Percentiles rank a stretch among this genome's conserved stretches.
Conservation (phyloP, 2,329 filamentous ascomycete species). For the Diplodia seriata region DNA sequence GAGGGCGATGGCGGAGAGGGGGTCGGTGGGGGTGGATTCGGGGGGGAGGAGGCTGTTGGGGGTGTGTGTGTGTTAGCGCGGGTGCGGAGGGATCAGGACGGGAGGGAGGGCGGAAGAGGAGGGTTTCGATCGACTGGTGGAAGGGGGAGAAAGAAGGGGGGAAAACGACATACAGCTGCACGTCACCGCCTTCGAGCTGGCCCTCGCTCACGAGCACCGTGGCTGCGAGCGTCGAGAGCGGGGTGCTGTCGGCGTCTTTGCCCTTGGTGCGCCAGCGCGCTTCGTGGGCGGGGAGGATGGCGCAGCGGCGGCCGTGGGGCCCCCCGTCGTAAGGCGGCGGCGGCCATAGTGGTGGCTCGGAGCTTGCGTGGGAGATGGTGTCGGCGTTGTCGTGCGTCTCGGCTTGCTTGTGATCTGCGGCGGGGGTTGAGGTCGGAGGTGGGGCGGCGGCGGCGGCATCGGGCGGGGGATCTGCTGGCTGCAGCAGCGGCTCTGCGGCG, state of each 20-base stretch:
- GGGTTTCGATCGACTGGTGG: too few relatives aligned
- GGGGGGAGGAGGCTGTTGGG: neutral
- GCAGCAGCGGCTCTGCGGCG: neutral
- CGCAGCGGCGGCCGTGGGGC: neutral
- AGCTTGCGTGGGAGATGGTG: neutral
- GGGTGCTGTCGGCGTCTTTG: neutral
- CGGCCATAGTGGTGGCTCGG: neutral
- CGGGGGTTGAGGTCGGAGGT: neutral
- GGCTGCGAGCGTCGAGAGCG: conserved; percentile 18
- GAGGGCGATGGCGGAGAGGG: conserved; percentile 18
- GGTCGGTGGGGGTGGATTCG: neutral
- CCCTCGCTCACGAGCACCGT: conserved; percentile 10
- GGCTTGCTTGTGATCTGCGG: neutral
- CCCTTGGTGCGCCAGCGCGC: conserved; percentile 12
- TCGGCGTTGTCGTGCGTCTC: neutral
- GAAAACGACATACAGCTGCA: conserved; percentile 1
- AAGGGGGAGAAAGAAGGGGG: too few relatives aligned
- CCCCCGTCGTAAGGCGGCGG: neutral
- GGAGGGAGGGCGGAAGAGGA: too few relatives aligned
- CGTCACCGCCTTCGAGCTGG: neutral
- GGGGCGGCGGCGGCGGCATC: neutral
- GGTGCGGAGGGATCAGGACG: too few relatives aligned
- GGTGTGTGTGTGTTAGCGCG: too few relatives aligned
- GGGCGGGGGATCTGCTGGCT: neutral
- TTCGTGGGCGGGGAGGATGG: neutral